These are phyloP conservation scores for Cladosporium sp. DNA, from an alignment of 2,329 filamentous ascomycete genomes.

Conservation along the genomic window DNA sequence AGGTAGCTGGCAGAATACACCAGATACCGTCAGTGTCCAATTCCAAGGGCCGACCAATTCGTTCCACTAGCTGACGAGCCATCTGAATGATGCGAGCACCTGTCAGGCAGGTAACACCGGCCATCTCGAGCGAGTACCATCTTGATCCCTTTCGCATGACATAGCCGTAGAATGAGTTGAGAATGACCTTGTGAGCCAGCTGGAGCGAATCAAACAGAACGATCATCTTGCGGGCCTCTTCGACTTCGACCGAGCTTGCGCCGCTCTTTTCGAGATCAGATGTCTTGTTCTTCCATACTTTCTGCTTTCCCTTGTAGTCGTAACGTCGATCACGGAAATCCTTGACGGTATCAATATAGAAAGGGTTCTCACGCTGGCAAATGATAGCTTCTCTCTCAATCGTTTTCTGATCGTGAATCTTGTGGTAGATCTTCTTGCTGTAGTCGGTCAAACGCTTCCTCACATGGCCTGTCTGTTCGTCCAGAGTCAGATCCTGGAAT, in stretches of 20 bases:
- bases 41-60: constrained; percentile 88
- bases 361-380: constrained; percentile 95
- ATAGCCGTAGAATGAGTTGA: constrained; percentile 99
- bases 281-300: constrained; percentile 97
- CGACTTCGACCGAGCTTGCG: constrained; percentile 73
- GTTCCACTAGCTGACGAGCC: constrained; percentile 88
- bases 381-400: constrained; percentile 96
- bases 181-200: constrained; percentile 95
- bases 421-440: constrained; percentile 99
- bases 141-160: constrained; percentile 98
- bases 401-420: constrained; percentile 92
- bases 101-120: constrained; percentile 94
- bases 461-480: constrained; percentile 78
- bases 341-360: constrained; percentile 95
- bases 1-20: constrained; percentile 96
- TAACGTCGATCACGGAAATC: constrained; percentile 96
- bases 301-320: constrained; percentile 97
- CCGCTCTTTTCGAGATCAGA: constrained; percentile 81
- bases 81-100: constrained; percentile 96
- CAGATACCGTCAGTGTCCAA: constrained; percentile 98
- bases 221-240: constrained; percentile 98
- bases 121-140: constrained; percentile 99
- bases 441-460: constrained; percentile 89
- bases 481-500: constrained; percentile 76
- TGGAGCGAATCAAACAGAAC: constrained; percentile 93